A percentile compares a stretch with the other conserved stretches of the same genome.
These are phyloP conservation scores for Beauveria asiatica DNA, from an alignment of 2,329 filamentous ascomycete genomes.

Conservation along the genomic window DNA sequence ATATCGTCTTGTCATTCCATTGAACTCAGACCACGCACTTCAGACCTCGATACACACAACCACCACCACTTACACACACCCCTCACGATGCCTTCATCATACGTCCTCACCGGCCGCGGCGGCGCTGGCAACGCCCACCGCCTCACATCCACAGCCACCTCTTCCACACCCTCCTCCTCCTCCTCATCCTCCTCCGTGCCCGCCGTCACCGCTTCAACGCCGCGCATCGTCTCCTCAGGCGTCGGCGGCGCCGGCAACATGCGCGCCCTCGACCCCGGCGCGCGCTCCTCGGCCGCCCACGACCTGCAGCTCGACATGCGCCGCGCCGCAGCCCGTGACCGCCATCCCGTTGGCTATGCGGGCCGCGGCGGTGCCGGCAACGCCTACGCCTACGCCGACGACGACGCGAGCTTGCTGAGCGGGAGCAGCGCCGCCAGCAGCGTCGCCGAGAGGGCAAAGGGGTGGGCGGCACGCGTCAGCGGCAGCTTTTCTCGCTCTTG, in stretches of 20 bases:
- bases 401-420: conserved; percentile 15
- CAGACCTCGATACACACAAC: conserved; percentile 24
- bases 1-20: background rate
- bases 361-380: conserved; percentile 59
- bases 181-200: conserved; percentile 26
- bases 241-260: conserved; percentile 59
- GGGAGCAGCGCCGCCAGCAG: conserved; percentile 17
- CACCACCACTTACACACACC: conserved; percentile 31
- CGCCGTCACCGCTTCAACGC: conserved; percentile 24
- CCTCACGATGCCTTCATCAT: conserved; percentile 29
- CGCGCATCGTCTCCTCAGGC: conserved; percentile 53
- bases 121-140: conserved; percentile 49
- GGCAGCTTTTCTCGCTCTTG: conserved; percentile 13
- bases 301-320: conserved; percentile 39
- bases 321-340: conserved; percentile 34
- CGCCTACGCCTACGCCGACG: conserved; percentile 44
- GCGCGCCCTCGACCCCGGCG: conserved; percentile 41
- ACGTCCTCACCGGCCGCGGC: conserved; percentile 46
- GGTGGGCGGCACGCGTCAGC: conserved; percentile 20
- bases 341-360: conserved; percentile 47
- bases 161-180: background rate
- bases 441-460: background rate
- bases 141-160: conserved; percentile 29
- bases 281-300: conserved; percentile 38
- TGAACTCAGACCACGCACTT: background rate